phyloP scores from a whole-genome alignment of 2,329 filamentous ascomycete genomes.

The Talaromyces verruculosus region DNA sequence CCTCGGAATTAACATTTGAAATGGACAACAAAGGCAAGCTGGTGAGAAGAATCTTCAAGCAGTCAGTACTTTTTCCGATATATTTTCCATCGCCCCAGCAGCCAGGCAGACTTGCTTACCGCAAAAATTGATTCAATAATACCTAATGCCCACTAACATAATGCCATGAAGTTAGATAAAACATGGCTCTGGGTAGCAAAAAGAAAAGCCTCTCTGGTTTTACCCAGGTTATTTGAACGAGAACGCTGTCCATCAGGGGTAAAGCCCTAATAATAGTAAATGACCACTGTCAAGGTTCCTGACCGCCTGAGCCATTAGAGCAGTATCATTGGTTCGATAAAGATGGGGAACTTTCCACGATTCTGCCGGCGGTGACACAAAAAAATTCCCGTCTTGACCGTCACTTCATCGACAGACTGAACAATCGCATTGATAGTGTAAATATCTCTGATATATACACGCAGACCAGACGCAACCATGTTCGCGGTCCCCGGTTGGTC shows the following conservation, averaged over 20 bases:
- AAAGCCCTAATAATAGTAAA: not conserved
- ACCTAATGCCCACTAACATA: not conserved
- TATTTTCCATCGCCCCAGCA: not conserved
- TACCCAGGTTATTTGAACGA: not conserved
- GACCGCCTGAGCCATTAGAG: not conserved
- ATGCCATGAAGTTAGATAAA: not conserved
- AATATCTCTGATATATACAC: conserved; percentile 1
- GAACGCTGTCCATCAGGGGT: not conserved
- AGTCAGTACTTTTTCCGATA: not conserved
- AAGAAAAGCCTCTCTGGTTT: not conserved
- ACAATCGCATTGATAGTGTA: not conserved
- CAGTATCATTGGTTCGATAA: not conserved
- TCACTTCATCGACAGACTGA: not conserved
- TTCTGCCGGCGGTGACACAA: conserved; percentile 17
- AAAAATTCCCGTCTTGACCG: conserved; percentile 6
- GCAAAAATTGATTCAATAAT: not conserved
- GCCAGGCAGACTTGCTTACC: not conserved
- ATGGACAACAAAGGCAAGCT: not conserved
- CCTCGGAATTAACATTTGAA: not conserved
- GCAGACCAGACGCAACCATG: conserved; percentile 55
- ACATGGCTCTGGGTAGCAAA: not conserved
- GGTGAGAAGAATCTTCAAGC: not conserved
- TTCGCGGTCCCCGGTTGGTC: conserved; percentile 95
- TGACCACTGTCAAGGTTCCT: not conserved
- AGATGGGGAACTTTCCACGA: not conserved